Percentiles rank a stretch among this genome's conserved stretches.
These are phyloP conservation scores for Fusarium liriodendri DNA, from an alignment of 2,329 filamentous ascomycete species.

Conservation along the genomic window DNA sequence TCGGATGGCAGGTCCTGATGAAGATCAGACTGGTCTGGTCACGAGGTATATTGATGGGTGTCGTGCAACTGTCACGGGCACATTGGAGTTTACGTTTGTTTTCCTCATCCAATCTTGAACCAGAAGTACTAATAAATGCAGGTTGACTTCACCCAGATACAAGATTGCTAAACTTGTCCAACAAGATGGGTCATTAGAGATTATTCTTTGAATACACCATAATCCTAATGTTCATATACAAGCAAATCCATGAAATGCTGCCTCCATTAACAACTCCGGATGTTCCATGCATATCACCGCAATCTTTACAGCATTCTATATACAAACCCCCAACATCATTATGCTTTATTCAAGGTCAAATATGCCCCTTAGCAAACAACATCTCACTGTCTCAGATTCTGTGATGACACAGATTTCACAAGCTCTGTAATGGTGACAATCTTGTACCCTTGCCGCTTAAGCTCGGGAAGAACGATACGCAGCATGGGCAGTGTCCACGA, in stretches of 20 bases:
- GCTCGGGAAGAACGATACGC: constrained; percentile 75
- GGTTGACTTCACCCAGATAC: constrained; percentile 49
- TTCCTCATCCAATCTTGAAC: not conserved
- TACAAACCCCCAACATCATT: not conserved
- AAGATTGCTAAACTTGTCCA: constrained; percentile 44
- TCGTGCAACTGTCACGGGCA: constrained; percentile 46
- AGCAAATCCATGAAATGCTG: not conserved
- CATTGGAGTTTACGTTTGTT: constrained; percentile 49
- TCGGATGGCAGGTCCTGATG: constrained; percentile 8
- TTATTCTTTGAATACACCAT: constrained; percentile 41
- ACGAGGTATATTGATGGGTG: constrained; percentile 46
- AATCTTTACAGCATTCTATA: not conserved
- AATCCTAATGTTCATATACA: not conserved
- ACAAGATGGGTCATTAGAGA: constrained; percentile 48
- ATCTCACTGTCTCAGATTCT: constrained; percentile 36
- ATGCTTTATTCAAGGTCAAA: not conserved
- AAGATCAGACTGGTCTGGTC: constrained; percentile 20
- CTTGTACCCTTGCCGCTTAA: constrained; percentile 75
- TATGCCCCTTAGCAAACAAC: not conserved
- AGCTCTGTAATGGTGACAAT: constrained; percentile 79
- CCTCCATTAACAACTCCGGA: not conserved
- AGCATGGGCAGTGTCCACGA: constrained; percentile 88
- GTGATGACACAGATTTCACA: constrained; percentile 55
- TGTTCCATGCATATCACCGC: not conserved
- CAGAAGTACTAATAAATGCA: constrained; percentile 30